phyloP scores from a whole-genome alignment of 768 basidiomycete genomes.

The Trametes elegans region DNA sequence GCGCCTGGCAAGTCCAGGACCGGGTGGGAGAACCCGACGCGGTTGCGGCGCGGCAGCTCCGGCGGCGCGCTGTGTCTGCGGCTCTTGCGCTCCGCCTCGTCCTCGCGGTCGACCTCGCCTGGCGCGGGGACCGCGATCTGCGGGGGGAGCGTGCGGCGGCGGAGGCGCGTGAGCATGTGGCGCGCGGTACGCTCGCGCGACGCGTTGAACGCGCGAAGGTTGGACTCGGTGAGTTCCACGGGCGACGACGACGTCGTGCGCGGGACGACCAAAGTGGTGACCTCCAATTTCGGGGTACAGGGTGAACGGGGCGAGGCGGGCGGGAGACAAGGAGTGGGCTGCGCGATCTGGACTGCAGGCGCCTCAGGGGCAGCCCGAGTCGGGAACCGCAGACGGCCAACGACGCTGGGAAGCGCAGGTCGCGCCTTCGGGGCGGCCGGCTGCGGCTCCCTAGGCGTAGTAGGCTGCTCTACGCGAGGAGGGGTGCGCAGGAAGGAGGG shows the following conservation, averaged over 20 bases:
- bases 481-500: slow-evolving; percentile 33
- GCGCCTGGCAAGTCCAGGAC: slow-evolving; percentile 57
- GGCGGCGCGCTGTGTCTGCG: slow-evolving; percentile 62
- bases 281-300: slow-evolving; percentile 40
- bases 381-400: slow-evolving; percentile 31
- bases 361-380: slow-evolving; percentile 20
- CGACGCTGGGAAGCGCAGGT: slow-evolving; percentile 20
- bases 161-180: slow-evolving; percentile 65
- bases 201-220: slow-evolving; percentile 48
- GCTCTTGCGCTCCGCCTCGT: slow-evolving; percentile 36
- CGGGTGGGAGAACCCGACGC: slow-evolving; percentile 57
- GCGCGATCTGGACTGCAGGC: slow-evolving; percentile 22
- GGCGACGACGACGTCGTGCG: slow-evolving; percentile 42
- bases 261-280: slow-evolving; percentile 50
- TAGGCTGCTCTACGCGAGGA: not conserved
- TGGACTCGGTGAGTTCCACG: slow-evolving; percentile 50
- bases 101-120: slow-evolving; percentile 29
- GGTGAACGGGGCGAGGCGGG: slow-evolving; percentile 37
- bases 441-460: not conserved
- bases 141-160: slow-evolving; percentile 50
- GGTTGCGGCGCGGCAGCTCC: slow-evolving; percentile 49
- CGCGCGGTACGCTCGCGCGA: slow-evolving; percentile 53
- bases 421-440: slow-evolving; percentile 12
- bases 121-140: slow-evolving; percentile 20
- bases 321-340: slow-evolving; percentile 30